Conservation (phyloP, 1,284 basidiomycete genomes). For the Gomphus bonarii region DNA sequence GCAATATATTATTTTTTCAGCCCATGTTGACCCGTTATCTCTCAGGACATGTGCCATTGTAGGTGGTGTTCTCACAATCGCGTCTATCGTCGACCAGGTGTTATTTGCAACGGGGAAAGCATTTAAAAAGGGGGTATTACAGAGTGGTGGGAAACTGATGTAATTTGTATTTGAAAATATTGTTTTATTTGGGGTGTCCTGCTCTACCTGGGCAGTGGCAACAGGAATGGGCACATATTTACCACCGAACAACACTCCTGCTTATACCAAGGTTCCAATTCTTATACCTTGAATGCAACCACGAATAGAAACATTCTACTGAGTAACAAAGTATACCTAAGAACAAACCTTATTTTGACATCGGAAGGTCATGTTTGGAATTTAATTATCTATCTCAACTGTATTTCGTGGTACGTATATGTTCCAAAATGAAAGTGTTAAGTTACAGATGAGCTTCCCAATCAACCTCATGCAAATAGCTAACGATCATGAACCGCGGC, state of each 20-base stretch:
- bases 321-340: too few species aligned
- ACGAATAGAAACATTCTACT: too few species aligned
- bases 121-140: constrained; percentile 48
- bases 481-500: too few species aligned
- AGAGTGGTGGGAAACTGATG: constrained; percentile 38
- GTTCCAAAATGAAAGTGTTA: too few species aligned
- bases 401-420: too few species aligned
- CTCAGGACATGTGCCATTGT: constrained; percentile 91
- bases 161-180: constrained; percentile 19
- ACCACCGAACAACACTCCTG: neutral
- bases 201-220: neutral
- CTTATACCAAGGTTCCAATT: neutral
- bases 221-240: neutral
- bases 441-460: too few species aligned
- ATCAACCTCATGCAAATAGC: too few species aligned
- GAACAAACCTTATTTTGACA: too few species aligned
- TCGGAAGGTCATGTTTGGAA: too few species aligned
- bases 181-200: neutral
- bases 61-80: constrained; percentile 93
- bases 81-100: constrained; percentile 82
- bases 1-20: neutral
- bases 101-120: constrained; percentile 69
- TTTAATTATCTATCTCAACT: too few species aligned
- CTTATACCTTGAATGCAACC: neutral
- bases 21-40: neutral